These are phyloP conservation scores for Rhododendron mucronatum DNA, from an alignment of 148 eudicot genomes.

Conservation along the genomic window DNA sequence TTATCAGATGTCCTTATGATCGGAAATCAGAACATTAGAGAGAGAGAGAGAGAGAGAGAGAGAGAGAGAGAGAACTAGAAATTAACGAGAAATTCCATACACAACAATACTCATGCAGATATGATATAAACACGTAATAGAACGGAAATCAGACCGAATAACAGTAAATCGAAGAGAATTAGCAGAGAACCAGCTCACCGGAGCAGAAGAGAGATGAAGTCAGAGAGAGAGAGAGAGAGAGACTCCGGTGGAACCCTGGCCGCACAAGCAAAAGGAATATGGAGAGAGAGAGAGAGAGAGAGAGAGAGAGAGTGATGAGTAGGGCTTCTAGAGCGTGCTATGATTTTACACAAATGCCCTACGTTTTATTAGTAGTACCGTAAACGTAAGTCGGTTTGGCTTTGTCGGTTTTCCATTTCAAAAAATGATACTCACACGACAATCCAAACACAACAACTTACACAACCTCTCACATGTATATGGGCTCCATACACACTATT, in stretches of 20 bases:
- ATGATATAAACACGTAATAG: background rate
- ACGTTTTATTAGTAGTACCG: background rate
- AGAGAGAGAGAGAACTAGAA: background rate
- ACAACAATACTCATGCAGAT: background rate
- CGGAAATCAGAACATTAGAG: background rate
- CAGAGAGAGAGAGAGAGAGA: background rate
- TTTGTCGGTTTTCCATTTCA: too few species aligned
- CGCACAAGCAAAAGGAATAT: background rate
- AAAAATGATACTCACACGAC: too few species aligned
- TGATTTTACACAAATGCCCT: background rate
- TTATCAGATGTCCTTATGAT: background rate
- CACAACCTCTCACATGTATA: too few species aligned
- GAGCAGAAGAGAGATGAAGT: background rate
- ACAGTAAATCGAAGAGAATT: background rate
- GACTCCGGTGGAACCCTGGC: background rate
- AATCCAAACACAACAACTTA: too few species aligned
- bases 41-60: background rate
- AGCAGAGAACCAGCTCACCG: background rate
- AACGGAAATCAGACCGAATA: background rate
- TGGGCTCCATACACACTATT: too few species aligned
- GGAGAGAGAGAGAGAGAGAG: background rate
- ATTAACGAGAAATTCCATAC: background rate
- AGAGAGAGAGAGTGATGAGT: background rate
- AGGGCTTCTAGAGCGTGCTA: background rate
- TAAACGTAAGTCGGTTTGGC: background rate